phyloP scores from a whole-genome alignment of 1,284 basidiomycete species.

The Taiwanofungus camphoratus region DNA sequence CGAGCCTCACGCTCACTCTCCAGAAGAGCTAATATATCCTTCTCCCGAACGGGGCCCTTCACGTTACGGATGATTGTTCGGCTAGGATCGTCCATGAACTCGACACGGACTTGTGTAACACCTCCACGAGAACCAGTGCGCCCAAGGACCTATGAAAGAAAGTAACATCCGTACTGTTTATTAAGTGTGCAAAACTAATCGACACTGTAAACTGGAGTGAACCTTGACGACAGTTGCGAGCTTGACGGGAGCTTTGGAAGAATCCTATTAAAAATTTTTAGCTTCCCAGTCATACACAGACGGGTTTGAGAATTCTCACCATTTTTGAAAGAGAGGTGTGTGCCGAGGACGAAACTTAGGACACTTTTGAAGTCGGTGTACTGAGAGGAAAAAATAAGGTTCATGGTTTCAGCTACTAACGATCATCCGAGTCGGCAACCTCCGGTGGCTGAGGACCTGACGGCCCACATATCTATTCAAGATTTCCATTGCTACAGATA shows the following conservation, averaged over 20 bases:
- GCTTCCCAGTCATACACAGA: background rate
- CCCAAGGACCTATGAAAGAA: constrained; percentile 76
- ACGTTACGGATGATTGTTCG: constrained; percentile 99
- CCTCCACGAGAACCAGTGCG: constrained; percentile 99
- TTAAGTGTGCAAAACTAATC: constrained; percentile 3
- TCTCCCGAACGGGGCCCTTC: constrained; percentile 94
- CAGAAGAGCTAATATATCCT: constrained; percentile 96
- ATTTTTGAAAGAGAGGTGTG: constrained; percentile 18
- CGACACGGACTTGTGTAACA: constrained; percentile 99
- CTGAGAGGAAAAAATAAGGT: constrained; percentile 25
- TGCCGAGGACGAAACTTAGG: constrained; percentile 22
- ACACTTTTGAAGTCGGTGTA: constrained; percentile 24
- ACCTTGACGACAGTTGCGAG: constrained; percentile 97
- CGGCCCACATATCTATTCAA: background rate
- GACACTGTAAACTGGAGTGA: constrained; percentile 14
- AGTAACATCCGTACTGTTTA: constrained; percentile 6
- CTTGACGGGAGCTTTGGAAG: constrained; percentile 88
- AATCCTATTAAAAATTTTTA: constrained; percentile 44
- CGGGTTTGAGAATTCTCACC: constrained; percentile 13
- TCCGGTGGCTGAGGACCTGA: constrained; percentile 12
- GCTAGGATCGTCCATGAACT: constrained; percentile 97
- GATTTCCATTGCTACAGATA: no score
- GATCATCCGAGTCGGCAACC: constrained; percentile 17
- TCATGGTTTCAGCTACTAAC: constrained; percentile 15
- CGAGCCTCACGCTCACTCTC: constrained; percentile 99